phyloP scores from a whole-genome alignment of 768 basidiomycete species.

The Macrolepiota albuminosa region DNA sequence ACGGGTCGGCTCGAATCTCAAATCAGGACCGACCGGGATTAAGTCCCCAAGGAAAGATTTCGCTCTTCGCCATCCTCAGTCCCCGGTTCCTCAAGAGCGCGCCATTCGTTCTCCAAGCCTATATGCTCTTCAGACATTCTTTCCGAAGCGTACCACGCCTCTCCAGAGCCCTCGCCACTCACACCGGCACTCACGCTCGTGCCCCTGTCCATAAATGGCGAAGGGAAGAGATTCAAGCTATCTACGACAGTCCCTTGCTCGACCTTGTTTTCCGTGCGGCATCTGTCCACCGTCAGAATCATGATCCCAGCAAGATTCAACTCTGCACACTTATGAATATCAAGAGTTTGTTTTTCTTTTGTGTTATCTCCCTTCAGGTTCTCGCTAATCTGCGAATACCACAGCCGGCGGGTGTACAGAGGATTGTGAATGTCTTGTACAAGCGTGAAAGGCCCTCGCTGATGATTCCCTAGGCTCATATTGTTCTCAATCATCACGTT shows the following conservation, averaged over 20 bases:
- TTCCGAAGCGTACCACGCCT: conserved; percentile 24
- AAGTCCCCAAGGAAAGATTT: conserved; percentile 1
- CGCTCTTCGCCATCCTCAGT: background rate
- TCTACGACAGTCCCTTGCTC: conserved; percentile 84
- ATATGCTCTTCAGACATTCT: conserved; percentile 36
- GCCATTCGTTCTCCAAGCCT: background rate
- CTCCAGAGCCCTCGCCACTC: conserved; percentile 58
- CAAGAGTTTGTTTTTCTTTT: conserved; percentile 68
- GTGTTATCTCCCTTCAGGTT: conserved; percentile 19
- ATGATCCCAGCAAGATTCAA: conserved; percentile 89
- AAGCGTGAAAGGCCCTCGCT: conserved; percentile 3
- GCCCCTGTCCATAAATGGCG: conserved; percentile 61
- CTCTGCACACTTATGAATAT: conserved; percentile 98
- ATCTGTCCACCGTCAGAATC: conserved; percentile 76
- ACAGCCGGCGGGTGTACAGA: conserved; percentile 92
- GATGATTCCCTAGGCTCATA: conserved; percentile 66
- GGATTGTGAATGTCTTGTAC: conserved; percentile 62
- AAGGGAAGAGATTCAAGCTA: conserved; percentile 73
- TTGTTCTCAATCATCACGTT: conserved; percentile 95
- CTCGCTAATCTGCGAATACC: conserved; percentile 10
- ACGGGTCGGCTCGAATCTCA: background rate
- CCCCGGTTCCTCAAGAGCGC: background rate
- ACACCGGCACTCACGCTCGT: conserved; percentile 32
- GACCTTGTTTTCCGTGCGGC: conserved; percentile 88
- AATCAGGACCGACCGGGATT: background rate